Conservation (phyloP, 2,329 filamentous ascomycete species). For the Colletotrichum eleusines region DNA sequence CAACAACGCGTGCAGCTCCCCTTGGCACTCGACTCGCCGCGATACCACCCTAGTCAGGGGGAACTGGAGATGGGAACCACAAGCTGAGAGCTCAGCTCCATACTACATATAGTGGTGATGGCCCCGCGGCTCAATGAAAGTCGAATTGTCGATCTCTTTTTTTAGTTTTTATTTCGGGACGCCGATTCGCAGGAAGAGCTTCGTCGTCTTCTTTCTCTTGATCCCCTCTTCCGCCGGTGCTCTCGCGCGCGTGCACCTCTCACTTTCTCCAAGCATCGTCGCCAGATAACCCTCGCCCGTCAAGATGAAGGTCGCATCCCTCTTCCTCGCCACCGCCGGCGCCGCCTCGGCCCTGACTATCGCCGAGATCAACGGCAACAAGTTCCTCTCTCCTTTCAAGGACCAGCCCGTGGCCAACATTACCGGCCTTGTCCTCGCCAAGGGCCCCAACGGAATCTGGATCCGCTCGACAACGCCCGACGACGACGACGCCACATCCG, state of each 20-base stretch:
- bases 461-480: slow-evolving; percentile 71
- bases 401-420: slow-evolving; percentile 69
- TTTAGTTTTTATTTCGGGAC: slow-evolving; percentile 28
- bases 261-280: not conserved
- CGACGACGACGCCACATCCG: slow-evolving; percentile 67
- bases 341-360: slow-evolving; percentile 60
- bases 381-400: slow-evolving; percentile 71
- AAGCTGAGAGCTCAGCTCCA: slow-evolving; percentile 11
- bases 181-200: slow-evolving; percentile 26
- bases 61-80: not conserved
- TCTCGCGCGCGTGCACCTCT: slow-evolving; percentile 1
- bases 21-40: slow-evolving; percentile 14
- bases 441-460: slow-evolving; percentile 72
- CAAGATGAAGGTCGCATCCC: slow-evolving; percentile 50
- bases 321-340: slow-evolving; percentile 48
- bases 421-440: slow-evolving; percentile 74
- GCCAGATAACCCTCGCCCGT: not conserved
- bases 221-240: slow-evolving; percentile 15
- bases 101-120: slow-evolving; percentile 10
- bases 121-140: not conserved
- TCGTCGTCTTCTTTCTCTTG: slow-evolving; percentile 1
- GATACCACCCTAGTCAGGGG: slow-evolving; percentile 17
- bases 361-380: slow-evolving; percentile 74
- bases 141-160: not conserved
- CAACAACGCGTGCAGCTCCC: not conserved